Percentiles rank a stretch among this genome's conserved stretches.
phyloP scores from a whole-genome alignment of 345 rosid genomes.

The Citrus sinensis region DNA sequence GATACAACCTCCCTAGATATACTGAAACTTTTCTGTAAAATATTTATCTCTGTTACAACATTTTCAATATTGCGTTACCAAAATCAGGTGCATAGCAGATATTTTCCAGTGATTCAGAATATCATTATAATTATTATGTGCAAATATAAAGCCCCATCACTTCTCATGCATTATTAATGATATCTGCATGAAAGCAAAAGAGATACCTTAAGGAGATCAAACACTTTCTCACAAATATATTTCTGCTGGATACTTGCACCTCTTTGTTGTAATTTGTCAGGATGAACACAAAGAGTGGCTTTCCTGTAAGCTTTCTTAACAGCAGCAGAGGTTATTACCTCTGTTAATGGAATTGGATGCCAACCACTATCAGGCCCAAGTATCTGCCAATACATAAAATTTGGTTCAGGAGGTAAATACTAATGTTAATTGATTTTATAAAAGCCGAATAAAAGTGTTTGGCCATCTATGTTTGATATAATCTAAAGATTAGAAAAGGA shows the following conservation, averaged over 20 bases:
- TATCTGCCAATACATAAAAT: conserved; percentile 50
- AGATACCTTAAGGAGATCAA: conserved; percentile 89
- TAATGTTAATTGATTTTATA: background rate
- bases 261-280: conserved; percentile 91
- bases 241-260: conserved; percentile 95
- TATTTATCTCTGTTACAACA: background rate
- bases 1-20: background rate
- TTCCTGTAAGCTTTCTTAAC: conserved; percentile 95
- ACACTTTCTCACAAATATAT: conserved; percentile 88
- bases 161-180: background rate
- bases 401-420: background rate
- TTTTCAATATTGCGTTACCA: background rate
- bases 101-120: background rate
- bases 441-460: background rate
- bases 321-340: conserved; percentile 89
- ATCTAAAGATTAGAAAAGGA: background rate
- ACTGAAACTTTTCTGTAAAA: background rate
- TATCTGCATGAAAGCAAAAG: no score
- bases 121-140: background rate
- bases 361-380: conserved; percentile 88
- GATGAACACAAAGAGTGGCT: conserved; percentile 98
- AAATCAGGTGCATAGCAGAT: background rate
- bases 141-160: background rate
- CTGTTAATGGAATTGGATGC: conserved; percentile 94
- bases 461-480: background rate